Evolutionary conservation across 805 yeast genomes (phyloP).

Genomic region (Jamesozyma rosinii): DNA sequence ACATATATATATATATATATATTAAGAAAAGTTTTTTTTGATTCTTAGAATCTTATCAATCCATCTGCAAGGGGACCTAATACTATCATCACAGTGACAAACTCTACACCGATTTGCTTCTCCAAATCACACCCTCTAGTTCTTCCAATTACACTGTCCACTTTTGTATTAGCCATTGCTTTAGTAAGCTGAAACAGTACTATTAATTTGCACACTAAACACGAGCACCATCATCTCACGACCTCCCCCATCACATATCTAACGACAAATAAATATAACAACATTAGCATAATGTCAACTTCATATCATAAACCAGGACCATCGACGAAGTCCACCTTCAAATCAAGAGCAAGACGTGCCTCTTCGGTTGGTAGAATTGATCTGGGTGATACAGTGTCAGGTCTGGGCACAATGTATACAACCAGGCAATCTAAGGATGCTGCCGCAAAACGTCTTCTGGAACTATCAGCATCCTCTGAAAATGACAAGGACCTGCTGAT

Average conservation of each 20-base stretch:
- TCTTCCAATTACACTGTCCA: no score
- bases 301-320: background rate
- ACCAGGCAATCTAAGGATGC: slow-evolving; percentile 37
- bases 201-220: background rate
- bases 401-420: slow-evolving; percentile 55
- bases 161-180: no score
- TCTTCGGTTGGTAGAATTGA: slow-evolving; percentile 70
- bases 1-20: no score
- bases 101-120: no score
- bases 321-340: background rate
- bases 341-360: slow-evolving; percentile 31
- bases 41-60: no score
- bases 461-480: slow-evolving; percentile 18
- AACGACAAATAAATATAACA: no score
- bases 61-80: no score
- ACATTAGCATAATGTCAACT: background rate
- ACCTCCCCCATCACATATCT: no score
- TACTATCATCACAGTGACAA: no score
- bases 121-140: no score
- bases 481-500: slow-evolving; percentile 45
- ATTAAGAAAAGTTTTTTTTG: no score
- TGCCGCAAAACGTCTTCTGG: slow-evolving; percentile 6
- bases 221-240: background rate
- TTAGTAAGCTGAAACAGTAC: no score
- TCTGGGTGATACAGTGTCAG: slow-evolving; percentile 63